Percentiles rank a stretch among this genome's conserved stretches.
phyloP scores from a whole-genome alignment of 1,139 yeast genomes.

The Hansenula anomala region DNA sequence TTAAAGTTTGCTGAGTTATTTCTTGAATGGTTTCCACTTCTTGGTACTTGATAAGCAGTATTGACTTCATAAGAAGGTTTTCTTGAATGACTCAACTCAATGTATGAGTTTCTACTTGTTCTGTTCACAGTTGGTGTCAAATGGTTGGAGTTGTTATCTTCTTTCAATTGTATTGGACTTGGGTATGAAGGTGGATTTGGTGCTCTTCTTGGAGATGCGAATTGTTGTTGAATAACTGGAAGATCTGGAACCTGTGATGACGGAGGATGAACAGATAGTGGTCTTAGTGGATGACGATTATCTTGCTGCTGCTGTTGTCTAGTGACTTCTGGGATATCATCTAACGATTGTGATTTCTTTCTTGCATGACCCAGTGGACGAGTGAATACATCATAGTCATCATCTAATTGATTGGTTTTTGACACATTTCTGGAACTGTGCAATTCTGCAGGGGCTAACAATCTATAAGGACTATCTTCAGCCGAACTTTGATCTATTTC shows the following conservation, averaged over 20 bases:
- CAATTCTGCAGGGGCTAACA: constrained; percentile 5
- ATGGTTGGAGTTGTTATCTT: constrained; percentile 4
- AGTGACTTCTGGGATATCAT: constrained; percentile 31
- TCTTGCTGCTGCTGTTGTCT: constrained; percentile 2
- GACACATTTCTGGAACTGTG: constrained; percentile 4
- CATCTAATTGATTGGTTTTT: constrained; percentile 5
- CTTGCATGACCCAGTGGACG: constrained; percentile 35
- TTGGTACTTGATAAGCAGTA: constrained; percentile 11
- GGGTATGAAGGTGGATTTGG: constrained; percentile 53
- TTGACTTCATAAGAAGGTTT: constrained; percentile 23
- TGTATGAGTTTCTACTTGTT: constrained; percentile 11
- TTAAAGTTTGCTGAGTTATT: constrained; percentile 12
- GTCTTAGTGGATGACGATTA: constrained; percentile 11
- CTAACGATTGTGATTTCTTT: constrained; percentile 49
- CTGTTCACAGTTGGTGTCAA: constrained; percentile 15
- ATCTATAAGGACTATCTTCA: constrained; percentile 2
- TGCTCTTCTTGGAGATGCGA: constrained; percentile 59
- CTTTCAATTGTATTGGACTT: constrained; percentile 35
- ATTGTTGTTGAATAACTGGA: constrained; percentile 21
- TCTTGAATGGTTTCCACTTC: constrained; percentile 14
- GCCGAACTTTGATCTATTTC: background rate
- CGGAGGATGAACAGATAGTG: constrained; percentile 20
- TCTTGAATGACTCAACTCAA: constrained; percentile 21
- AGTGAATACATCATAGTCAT: constrained; percentile 15
- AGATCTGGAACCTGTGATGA: constrained; percentile 18